A percentile compares a stretch with the other conserved stretches of the same genome.
phyloP scores from a whole-genome alignment of 2,329 filamentous ascomycete species.

The Botrytis pseudocinerea region DNA sequence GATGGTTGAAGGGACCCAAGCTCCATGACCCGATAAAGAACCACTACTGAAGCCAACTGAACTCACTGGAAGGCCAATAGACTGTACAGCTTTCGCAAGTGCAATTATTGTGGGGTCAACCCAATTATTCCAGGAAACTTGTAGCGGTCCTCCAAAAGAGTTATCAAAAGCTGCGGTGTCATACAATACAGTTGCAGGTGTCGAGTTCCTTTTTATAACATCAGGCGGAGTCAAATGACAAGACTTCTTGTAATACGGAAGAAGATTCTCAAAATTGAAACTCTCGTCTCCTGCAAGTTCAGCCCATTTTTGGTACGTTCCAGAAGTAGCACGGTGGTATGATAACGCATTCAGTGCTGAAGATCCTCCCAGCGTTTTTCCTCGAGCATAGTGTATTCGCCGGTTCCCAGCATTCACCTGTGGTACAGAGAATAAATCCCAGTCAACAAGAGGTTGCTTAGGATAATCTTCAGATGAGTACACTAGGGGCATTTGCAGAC shows the following conservation, averaged over 20 bases:
- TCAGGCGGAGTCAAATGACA: conserved; percentile 32
- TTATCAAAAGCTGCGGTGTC: conserved; percentile 40
- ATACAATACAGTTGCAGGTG: conserved; percentile 4
- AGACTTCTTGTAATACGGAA: conserved; percentile 48
- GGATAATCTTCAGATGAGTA: conserved; percentile 12
- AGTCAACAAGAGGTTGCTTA: conserved; percentile 25
- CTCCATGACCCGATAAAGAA: conserved; percentile 22
- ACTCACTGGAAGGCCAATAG: conserved; percentile 26
- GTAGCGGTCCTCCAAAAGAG: conserved; percentile 41
- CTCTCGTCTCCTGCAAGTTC: conserved; percentile 44
- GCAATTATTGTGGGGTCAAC: conserved; percentile 25
- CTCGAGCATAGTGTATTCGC: conserved; percentile 36
- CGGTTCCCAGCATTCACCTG: conserved; percentile 27
- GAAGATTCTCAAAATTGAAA: conserved; percentile 50
- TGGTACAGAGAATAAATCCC: conserved; percentile 25
- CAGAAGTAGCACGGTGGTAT: conserved; percentile 22
- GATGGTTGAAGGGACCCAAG: conserved; percentile 27
- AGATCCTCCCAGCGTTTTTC: conserved; percentile 42
- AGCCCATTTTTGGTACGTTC: conserved; percentile 47
- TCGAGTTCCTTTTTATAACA: conserved; percentile 29
- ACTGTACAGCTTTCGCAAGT: conserved; percentile 25
- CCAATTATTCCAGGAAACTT: conserved; percentile 47
- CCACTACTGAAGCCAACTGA: conserved; percentile 32
- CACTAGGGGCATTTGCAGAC: conserved; percentile 13
- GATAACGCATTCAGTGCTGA: conserved; percentile 26